These are phyloP conservation scores for Incumbomyces lentus DNA, from an alignment of 2,329 filamentous ascomycete genomes.

Conservation along the genomic window DNA sequence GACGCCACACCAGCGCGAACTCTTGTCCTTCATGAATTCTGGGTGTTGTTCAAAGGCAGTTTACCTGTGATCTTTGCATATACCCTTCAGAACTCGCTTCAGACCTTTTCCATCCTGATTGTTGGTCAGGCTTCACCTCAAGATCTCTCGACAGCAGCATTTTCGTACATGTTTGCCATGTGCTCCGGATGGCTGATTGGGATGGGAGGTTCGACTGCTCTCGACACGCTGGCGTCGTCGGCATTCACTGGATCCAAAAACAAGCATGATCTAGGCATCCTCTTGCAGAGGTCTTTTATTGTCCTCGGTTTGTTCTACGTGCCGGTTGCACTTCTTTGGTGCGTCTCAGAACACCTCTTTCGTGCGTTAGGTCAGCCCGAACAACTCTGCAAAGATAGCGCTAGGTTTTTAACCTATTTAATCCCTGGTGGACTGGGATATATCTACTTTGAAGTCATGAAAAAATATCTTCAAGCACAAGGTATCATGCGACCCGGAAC, in stretches of 20 bases:
- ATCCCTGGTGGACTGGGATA: slow-evolving; percentile 78
- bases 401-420: slow-evolving; percentile 60
- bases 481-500: slow-evolving; percentile 56
- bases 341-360: slow-evolving; percentile 64
- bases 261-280: slow-evolving; percentile 65
- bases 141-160: slow-evolving; percentile 69
- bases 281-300: slow-evolving; percentile 66
- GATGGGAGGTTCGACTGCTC: slow-evolving; percentile 72
- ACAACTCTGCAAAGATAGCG: slow-evolving; percentile 62
- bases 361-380: slow-evolving; percentile 65
- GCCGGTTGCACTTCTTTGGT: slow-evolving; percentile 63
- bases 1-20: slow-evolving; percentile 24
- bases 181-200: slow-evolving; percentile 78
- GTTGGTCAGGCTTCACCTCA: slow-evolving; percentile 71
- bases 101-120: slow-evolving; percentile 71
- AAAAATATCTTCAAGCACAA: slow-evolving; percentile 50
- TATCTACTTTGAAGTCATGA: slow-evolving; percentile 74
- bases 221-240: slow-evolving; percentile 75
- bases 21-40: slow-evolving; percentile 49
- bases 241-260: slow-evolving; percentile 73
- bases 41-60: slow-evolving; percentile 57
- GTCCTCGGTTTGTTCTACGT: slow-evolving; percentile 63
- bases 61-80: slow-evolving; percentile 76
- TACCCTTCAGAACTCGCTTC: slow-evolving; percentile 72
- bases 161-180: slow-evolving; percentile 92